Conservation (phyloP, 345 rosid genomes). For the Murraya koenigii region DNA sequence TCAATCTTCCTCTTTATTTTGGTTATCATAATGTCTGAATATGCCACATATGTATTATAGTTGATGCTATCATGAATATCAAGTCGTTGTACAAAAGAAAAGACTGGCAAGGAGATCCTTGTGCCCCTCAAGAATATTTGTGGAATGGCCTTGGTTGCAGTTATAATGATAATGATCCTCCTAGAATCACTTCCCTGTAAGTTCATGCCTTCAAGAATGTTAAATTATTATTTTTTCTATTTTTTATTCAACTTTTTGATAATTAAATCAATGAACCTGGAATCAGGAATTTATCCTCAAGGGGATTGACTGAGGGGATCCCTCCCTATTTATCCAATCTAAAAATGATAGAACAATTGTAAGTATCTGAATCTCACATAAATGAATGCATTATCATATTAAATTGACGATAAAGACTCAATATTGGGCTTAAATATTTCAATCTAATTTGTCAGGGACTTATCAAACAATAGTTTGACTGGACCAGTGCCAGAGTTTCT, state of each 20-base stretch:
- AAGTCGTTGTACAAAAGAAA: slow-evolving; percentile 20
- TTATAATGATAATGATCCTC: slow-evolving; percentile 11
- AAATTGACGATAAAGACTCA: background rate
- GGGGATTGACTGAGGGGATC: slow-evolving; percentile 31
- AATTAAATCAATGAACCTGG: background rate
- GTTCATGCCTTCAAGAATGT: background rate
- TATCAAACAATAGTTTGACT: slow-evolving; percentile 28
- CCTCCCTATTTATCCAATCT: slow-evolving; percentile 26
- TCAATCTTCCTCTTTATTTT: background rate
- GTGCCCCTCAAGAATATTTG: slow-evolving; percentile 23
- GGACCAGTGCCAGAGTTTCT: slow-evolving; percentile 25
- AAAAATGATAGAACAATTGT: slow-evolving; percentile 20
- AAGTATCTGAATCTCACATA: slow-evolving; percentile 1
- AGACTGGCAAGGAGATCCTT: slow-evolving; percentile 50
- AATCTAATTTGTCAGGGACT: slow-evolving; percentile 16
- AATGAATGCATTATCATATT: background rate
- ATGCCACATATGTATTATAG: background rate
- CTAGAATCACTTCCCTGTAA: slow-evolving; percentile 32
- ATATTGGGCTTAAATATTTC: background rate
- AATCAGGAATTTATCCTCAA: slow-evolving; percentile 30
- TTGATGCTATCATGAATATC: slow-evolving; percentile 32
- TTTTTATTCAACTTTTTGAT: background rate
- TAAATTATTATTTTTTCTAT: background rate
- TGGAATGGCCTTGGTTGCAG: slow-evolving; percentile 38
- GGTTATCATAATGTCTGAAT: too few species aligned